Evolutionary conservation across 345 rosid genomes (phyloP).

Genomic region (Eucalyptus brandiana): DNA sequence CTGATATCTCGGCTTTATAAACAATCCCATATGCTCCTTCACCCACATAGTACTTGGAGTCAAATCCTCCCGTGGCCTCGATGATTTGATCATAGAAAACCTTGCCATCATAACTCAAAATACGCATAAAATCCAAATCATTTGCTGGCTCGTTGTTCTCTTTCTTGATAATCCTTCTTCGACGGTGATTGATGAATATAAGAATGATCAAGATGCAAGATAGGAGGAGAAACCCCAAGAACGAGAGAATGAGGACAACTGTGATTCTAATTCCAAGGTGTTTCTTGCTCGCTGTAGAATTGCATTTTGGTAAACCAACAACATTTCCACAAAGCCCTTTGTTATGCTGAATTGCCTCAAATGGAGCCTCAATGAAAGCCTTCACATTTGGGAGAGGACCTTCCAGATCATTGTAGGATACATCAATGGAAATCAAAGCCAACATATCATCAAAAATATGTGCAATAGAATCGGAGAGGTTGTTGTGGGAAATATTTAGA

Average conservation of each 20-base stretch:
- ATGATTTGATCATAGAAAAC: background rate
- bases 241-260: background rate
- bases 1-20: background rate
- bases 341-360: too few relatives aligned
- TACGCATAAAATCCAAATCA: background rate
- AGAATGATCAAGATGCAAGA: background rate
- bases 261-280: rapidly evolving
- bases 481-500: too few relatives aligned
- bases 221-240: background rate
- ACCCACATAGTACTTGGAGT: background rate
- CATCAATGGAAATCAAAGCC: too few relatives aligned
- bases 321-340: too few relatives aligned
- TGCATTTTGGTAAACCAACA: background rate
- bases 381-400: too few relatives aligned
- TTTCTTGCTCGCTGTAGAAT: background rate
- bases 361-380: too few relatives aligned
- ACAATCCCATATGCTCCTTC: background rate
- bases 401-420: rapidly evolving
- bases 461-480: rapidly evolving
- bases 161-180: background rate
- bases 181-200: background rate
- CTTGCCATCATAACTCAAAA: background rate
- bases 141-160: background rate
- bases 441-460: too few relatives aligned
- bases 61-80: background rate